A percentile compares a stretch with the other conserved stretches of the same genome.
phyloP scores from a whole-genome alignment of 2,329 filamentous ascomycete species.

The Claviceps purpurea region DNA sequence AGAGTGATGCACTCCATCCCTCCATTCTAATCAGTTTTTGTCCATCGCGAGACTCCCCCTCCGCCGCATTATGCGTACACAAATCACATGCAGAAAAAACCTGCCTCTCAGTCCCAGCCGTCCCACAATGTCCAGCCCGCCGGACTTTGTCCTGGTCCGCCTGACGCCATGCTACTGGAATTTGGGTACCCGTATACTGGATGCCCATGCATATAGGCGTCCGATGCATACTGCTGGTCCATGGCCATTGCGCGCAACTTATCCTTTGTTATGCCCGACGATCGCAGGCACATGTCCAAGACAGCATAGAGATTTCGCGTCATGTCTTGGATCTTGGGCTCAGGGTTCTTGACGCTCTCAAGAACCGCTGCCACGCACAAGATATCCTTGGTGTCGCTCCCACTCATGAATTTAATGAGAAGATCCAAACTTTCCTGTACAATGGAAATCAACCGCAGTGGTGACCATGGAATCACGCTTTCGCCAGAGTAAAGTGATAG shows the following conservation, averaged over 20 bases:
- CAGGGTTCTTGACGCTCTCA: slow-evolving; percentile 28
- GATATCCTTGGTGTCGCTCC: slow-evolving; percentile 37
- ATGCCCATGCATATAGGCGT: slow-evolving; percentile 10
- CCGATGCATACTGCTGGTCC: slow-evolving; percentile 2
- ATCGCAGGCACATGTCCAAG: slow-evolving; percentile 31
- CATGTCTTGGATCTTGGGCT: slow-evolving; percentile 29
- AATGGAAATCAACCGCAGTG: slow-evolving; percentile 25
- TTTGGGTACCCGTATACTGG: slow-evolving; percentile 18
- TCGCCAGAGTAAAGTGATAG: slow-evolving; percentile 20
- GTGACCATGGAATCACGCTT: slow-evolving; percentile 28
- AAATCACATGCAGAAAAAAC: neutral
- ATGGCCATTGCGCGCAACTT: slow-evolving; percentile 4
- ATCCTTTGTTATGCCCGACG: slow-evolving; percentile 29
- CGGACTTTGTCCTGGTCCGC: slow-evolving; percentile 16
- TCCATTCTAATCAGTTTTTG: neutral
- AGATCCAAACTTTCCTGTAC: slow-evolving; percentile 35
- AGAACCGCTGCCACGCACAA: slow-evolving; percentile 34
- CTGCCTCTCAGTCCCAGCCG: slow-evolving; percentile 20
- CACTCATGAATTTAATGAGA: slow-evolving; percentile 31
- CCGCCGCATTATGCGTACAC: neutral
- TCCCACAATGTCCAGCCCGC: slow-evolving; percentile 27
- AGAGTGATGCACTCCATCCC: neutral
- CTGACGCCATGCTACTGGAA: slow-evolving; percentile 14
- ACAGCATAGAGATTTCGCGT: slow-evolving; percentile 26
- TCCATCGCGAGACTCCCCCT: neutral